A percentile compares a stretch with the other conserved stretches of the same genome.
Conservation (phyloP, 257 asterid genomes). For the Paraleonurus japonicus region DNA sequence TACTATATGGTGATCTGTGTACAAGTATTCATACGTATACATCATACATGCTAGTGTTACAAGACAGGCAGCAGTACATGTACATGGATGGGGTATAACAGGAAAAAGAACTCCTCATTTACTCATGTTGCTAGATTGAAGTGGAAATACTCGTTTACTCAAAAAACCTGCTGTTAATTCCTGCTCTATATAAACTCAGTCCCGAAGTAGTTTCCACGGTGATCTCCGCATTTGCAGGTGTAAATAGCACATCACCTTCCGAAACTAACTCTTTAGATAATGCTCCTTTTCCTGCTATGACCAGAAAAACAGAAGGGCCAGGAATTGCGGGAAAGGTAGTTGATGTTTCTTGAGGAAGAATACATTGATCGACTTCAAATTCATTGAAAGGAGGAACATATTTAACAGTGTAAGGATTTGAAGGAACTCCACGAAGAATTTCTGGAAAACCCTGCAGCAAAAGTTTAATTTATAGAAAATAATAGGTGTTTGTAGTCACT, state of each 20-base stretch:
- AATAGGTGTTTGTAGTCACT: no score
- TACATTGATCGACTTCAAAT: conserved; percentile 84
- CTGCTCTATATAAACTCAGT: conserved; percentile 75
- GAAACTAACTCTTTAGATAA: conserved; percentile 40
- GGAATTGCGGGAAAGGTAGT: conserved; percentile 56
- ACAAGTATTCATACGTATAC: conserved; percentile 20
- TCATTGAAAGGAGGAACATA: conserved; percentile 87
- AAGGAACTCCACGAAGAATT: conserved; percentile 56
- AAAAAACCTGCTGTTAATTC: conserved; percentile 65
- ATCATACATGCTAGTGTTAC: conserved; percentile 17
- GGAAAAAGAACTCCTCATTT: background rate
- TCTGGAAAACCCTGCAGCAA: conserved; percentile 72
- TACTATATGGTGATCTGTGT: conserved; percentile 21
- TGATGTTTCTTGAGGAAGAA: conserved; percentile 57
- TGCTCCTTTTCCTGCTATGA: conserved; percentile 62
- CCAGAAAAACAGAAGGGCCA: conserved; percentile 76
- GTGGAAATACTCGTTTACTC: conserved; percentile 16
- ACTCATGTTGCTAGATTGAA: conserved; percentile 10
- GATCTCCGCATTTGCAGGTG: conserved; percentile 59
- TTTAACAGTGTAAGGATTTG: conserved; percentile 58
- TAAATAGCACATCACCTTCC: conserved; percentile 79
- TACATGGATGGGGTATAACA: background rate
- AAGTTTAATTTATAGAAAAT: background rate
- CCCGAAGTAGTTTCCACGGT: conserved; percentile 45
- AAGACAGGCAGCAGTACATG: background rate